Base-by-base conservation (phyloP, 192 early-diverging fungal genomes). In the Diversispora epigaea region DNA sequence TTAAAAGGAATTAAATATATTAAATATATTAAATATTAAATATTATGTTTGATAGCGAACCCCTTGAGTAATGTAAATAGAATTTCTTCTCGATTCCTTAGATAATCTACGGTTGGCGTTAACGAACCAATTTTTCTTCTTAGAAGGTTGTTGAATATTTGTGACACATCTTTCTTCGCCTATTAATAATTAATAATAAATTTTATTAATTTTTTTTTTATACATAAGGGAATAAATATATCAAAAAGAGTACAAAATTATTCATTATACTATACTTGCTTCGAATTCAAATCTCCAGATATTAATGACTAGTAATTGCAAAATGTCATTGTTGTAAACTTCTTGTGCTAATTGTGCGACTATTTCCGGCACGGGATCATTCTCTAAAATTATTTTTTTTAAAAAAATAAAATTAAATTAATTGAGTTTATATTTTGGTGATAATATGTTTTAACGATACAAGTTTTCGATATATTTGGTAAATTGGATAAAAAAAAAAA, bases 81-180 rank as follows among this genome's bases (percentile, higher is more conserved):
- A 57, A 98, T 91, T 62, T 93, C 90, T 73, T 94, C 91, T 70
- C 91, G 85, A 21, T 86, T 92, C 79, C 88, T 88, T 71, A 99
- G 89, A 78, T 98, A 96, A 79, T 99, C 98, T 64, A 96, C 93
- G 0, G 96, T 99, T 12, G 98, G 98, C 78, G 93, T 94, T 69
- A 97, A 89, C 6, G 94, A 89, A 54, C 96, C 96, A 77, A 98
- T 94, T 80, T 95, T 93, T 76, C 98, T 87, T 75, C 97, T 88
- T 60, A 99, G 86, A 64, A 99, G 87, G 74, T 96, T 97, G 79
- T 97, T 96, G 83, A 98, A 98, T 74, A 99, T 97, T 79, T 94
- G 92, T 72, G 93, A 91, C 25, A 98, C 96, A 77, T 99, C 98
- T 85, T 99, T 99, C 80, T 94, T 93, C 67, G 94, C 94, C 91